These are phyloP conservation scores for Citrus hindsii DNA, from an alignment of 345 rosid species.

Conservation along the genomic window DNA sequence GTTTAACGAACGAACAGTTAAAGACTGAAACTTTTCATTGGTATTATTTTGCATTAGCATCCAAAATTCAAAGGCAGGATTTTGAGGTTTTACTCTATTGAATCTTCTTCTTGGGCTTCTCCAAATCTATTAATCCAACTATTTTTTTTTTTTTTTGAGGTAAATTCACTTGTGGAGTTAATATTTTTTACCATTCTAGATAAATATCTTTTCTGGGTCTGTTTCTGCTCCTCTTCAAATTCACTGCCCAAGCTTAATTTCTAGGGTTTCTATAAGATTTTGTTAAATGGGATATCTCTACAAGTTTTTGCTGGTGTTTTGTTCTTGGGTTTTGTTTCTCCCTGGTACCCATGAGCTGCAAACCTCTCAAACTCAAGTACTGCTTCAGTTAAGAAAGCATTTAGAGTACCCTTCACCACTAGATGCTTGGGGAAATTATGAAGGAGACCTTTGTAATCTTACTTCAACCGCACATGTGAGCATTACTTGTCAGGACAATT, in stretches of 20 bases:
- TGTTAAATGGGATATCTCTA: conserved; percentile 36
- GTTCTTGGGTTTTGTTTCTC: conserved; percentile 40
- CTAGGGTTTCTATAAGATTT: conserved; percentile 20
- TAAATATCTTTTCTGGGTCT: conserved; percentile 10
- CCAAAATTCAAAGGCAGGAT: neutral
- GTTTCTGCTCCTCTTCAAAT: conserved; percentile 16
- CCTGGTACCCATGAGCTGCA: conserved; percentile 52
- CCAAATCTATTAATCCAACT: neutral
- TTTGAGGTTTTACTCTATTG: neutral
- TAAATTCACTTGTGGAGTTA: conserved; percentile 5
- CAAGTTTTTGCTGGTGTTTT: conserved; percentile 31
- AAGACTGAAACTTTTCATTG: neutral
- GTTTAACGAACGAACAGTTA: neutral
- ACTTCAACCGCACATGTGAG: conserved; percentile 54
- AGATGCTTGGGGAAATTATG: conserved; percentile 56
- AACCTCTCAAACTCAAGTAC: conserved; percentile 53
- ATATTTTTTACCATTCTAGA: conserved; percentile 4
- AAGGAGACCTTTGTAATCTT: conserved; percentile 65
- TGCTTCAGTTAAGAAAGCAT: conserved; percentile 78
- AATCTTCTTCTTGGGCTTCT: conserved; percentile 2
- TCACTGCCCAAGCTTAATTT: conserved; percentile 11
- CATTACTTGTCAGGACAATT: conserved; percentile 56
- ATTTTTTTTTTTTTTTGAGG: conserved; percentile 1
- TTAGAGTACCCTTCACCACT: conserved; percentile 73
- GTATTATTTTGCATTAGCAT: neutral